Evolutionary conservation across 768 basidiomycete species (phyloP), one percentile per base, ranked within the genome.

Genomic region (Chalciporus sphaerocephalus): DNA sequence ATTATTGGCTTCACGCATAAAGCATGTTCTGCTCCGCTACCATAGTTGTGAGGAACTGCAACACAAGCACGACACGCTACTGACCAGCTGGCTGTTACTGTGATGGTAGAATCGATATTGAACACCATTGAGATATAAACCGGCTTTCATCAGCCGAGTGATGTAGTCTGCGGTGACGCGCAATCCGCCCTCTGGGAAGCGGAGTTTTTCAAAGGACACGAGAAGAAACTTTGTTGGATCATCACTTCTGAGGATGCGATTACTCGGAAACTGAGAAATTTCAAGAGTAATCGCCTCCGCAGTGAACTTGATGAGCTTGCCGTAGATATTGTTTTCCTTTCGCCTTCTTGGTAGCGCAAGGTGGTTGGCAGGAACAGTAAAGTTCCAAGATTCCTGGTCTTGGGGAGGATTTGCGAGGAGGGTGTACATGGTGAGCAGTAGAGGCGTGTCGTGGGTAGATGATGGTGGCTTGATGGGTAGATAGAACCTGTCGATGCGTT

Each of bases 71-170:
- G 10, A 10, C 23, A n/a, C 10, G 11, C 11, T 17, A 6, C 62
- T 70, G 49, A 82, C 81, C 57, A 85, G 54, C 51, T 86, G 83
- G 48, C 81, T 85, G 55, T 85, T 83, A 33, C 83, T 83, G 47
- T 86, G 83, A 45, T 80, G 79, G 47, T 83, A 85, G 57, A 85
- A 85, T 2, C 83, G 76, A 58, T 84, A 83, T 51, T 83, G 78
- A 0, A 73, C 60, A 1, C 69, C 71, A 49, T 85, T 84, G 53
- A 83, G 53, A 53, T 74, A 75, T 1, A 86, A 46, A 0, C 83
- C 83, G 0, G 68, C 64, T 47, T 72, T 74, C 61, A 84, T 69
- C 48, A 85, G 57, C 24, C 79, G 70, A 16, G 65, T 54, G 35
- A 84, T 75, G 52, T 85, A 85, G 11, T 83, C 81, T 37, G 71